phyloP scores from a whole-genome alignment of 139 green algal genomes.

The Dunaliella primolecta region DNA sequence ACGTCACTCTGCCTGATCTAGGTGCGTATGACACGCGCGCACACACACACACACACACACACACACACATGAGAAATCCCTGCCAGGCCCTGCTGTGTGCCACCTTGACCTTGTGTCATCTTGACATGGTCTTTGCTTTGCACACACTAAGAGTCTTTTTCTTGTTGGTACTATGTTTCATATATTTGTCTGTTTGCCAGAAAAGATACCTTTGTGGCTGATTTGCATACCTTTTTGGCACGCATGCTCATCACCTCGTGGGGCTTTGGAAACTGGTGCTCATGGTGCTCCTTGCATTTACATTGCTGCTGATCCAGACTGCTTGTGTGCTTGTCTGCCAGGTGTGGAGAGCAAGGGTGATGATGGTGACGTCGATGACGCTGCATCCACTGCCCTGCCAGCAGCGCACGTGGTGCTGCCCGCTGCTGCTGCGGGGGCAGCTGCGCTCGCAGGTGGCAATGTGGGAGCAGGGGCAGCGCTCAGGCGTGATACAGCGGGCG shows the following conservation, averaged over 20 bases:
- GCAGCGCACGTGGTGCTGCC: neutral
- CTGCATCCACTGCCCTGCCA: neutral
- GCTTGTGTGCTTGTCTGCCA: too few species aligned
- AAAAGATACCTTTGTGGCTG: too few species aligned
- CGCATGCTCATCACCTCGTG: too few species aligned
- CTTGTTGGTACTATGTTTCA: neutral
- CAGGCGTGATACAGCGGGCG: neutral
- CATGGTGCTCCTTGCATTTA: too few species aligned
- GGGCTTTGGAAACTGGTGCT: too few species aligned
- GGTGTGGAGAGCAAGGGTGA: constrained; percentile 28
- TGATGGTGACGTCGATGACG: neutral
- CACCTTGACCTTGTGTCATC: too few species aligned
- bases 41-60: too few species aligned
- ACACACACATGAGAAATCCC: too few species aligned
- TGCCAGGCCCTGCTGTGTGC: too few species aligned
- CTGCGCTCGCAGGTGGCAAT: neutral
- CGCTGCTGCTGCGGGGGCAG: neutral
- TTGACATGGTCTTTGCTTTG: neutral
- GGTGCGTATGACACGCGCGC: constrained; percentile 18
- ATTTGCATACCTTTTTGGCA: too few species aligned
- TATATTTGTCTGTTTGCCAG: too few species aligned
- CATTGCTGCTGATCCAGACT: too few species aligned
- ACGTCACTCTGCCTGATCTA: constrained; percentile 62
- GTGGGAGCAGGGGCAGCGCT: constrained; percentile 2
- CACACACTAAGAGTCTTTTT: neutral